Conservation (phyloP, 2,329 filamentous ascomycete species). For the Calonectria fujianensis region DNA sequence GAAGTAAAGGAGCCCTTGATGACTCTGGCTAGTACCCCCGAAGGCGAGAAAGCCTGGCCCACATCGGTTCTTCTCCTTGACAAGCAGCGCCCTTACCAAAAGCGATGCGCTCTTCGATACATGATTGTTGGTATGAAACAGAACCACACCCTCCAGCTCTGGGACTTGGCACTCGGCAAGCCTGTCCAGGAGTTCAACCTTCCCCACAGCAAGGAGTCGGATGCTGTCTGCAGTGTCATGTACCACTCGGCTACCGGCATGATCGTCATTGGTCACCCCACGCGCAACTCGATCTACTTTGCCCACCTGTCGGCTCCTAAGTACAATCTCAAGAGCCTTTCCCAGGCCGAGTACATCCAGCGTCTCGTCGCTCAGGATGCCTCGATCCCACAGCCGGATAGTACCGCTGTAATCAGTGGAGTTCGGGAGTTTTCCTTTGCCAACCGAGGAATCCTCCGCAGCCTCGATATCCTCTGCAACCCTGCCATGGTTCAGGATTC, state of each 20-base stretch:
- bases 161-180: conserved; percentile 96
- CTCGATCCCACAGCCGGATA: conserved; percentile 88
- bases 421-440: conserved; percentile 96
- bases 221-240: conserved; percentile 97
- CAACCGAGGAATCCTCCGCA: conserved; percentile 89
- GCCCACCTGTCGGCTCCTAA: conserved; percentile 95
- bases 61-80: conserved; percentile 97
- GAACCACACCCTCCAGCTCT: conserved; percentile 98
- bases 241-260: conserved; percentile 96
- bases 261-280: conserved; percentile 95
- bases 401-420: conserved; percentile 97
- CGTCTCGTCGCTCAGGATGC: conserved; percentile 83
- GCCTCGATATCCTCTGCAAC: conserved; percentile 88
- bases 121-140: conserved; percentile 99
- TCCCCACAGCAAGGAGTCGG: conserved; percentile 95
- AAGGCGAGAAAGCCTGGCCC: conserved; percentile 95
- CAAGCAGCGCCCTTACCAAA: conserved; percentile 94
- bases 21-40: conserved; percentile 89
- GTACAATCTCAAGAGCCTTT: conserved; percentile 88
- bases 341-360: conserved; percentile 91
- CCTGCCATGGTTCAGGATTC: conserved; percentile 78
- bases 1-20: conserved; percentile 91
- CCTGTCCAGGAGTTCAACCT: conserved; percentile 98
- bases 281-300: conserved; percentile 97
- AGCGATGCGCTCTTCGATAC: conserved; percentile 92